Conservation (phyloP, 768 basidiomycete genomes). For the Cyathus striatus region DNA sequence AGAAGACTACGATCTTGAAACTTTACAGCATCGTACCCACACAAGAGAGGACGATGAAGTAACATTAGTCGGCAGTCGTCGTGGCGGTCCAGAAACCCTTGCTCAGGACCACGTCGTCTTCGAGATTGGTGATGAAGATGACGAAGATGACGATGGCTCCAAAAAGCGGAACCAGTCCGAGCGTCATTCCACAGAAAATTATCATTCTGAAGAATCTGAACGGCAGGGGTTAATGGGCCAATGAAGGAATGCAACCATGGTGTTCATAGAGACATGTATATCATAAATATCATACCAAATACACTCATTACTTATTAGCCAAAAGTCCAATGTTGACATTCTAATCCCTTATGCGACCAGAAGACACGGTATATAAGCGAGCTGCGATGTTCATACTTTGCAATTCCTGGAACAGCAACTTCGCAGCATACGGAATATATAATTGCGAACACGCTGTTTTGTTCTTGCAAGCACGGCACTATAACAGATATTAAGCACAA, state of each 20-base stretch:
- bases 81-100: slow-evolving; percentile 40
- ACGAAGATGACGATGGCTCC: slow-evolving; percentile 46
- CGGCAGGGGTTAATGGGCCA: slow-evolving; percentile 60
- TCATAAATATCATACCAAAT: slow-evolving; percentile 14
- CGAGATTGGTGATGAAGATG: slow-evolving; percentile 87
- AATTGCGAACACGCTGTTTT: slow-evolving; percentile 91
- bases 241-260: slow-evolving; percentile 9
- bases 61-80: slow-evolving; percentile 63
- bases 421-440: slow-evolving; percentile 95
- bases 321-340: slow-evolving; percentile 1
- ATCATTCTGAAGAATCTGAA: slow-evolving; percentile 46
- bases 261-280: too few species aligned
- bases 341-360: slow-evolving; percentile 78
- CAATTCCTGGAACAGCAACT: slow-evolving; percentile 94
- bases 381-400: slow-evolving; percentile 96
- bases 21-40: slow-evolving; percentile 53
- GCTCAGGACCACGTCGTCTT: slow-evolving; percentile 78
- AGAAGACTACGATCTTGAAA: slow-evolving; percentile 86
- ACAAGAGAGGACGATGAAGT: slow-evolving; percentile 58
- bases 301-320: slow-evolving; percentile 4
- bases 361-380: slow-evolving; percentile 80
- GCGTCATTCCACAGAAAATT: slow-evolving; percentile 44
- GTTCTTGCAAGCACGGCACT: slow-evolving; percentile 95
- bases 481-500: slow-evolving; percentile 2
- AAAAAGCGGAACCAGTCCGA: slow-evolving; percentile 43